Percentiles rank a stretch among this genome's conserved stretches.
These are phyloP conservation scores for Candida neerlandica DNA, from an alignment of 1,139 yeast species.

Conservation along the genomic window DNA sequence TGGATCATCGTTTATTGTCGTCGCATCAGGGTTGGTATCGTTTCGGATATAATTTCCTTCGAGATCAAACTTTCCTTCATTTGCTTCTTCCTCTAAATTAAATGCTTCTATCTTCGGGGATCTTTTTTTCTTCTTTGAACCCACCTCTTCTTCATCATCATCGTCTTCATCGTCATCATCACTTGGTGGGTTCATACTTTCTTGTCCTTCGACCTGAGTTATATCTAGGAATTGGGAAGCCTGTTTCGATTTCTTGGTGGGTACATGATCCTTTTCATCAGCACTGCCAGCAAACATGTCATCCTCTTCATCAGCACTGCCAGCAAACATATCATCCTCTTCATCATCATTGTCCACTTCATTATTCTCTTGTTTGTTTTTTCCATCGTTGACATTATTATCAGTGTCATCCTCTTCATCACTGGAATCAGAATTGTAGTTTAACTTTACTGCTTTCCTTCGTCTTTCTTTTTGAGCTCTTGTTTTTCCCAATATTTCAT, in stretches of 20 bases:
- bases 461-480: slow-evolving; percentile 23
- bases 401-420: slow-evolving; percentile 26
- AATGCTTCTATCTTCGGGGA: slow-evolving; percentile 58
- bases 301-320: slow-evolving; percentile 24
- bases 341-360: slow-evolving; percentile 29
- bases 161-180: slow-evolving; percentile 6
- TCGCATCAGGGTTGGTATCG: slow-evolving; percentile 35
- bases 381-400: slow-evolving; percentile 28
- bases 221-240: slow-evolving; percentile 1
- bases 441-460: slow-evolving; percentile 25
- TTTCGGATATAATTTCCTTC: slow-evolving; percentile 61
- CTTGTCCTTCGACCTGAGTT: slow-evolving; percentile 1
- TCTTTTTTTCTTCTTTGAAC: slow-evolving; percentile 10
- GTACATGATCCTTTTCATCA: slow-evolving; percentile 3
- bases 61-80: slow-evolving; percentile 62
- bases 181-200: neutral
- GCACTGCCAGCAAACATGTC: slow-evolving; percentile 10
- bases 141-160: slow-evolving; percentile 9
- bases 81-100: slow-evolving; percentile 56
- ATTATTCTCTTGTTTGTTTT: slow-evolving; percentile 19
- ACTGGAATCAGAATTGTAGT: slow-evolving; percentile 33
- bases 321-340: slow-evolving; percentile 28
- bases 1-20: slow-evolving; percentile 41
- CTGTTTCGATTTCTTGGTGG: neutral
- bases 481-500: slow-evolving; percentile 27